A percentile compares a stretch with the other conserved stretches of the same genome.
Conservation (phyloP, 2,329 filamentous ascomycete genomes). For the Mariannaea sp. region DNA sequence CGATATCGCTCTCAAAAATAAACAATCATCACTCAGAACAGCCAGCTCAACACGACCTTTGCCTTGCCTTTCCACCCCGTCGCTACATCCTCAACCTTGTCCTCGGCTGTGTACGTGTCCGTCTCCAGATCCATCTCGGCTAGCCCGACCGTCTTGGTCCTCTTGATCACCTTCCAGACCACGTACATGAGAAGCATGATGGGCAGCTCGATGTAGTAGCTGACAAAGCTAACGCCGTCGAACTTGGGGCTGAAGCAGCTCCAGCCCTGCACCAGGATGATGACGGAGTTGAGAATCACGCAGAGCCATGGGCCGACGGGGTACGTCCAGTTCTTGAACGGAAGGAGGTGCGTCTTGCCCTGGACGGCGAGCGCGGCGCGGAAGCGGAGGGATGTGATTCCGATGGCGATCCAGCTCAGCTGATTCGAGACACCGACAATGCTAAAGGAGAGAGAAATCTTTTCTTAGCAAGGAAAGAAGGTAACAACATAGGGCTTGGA, state of each 20-base stretch:
- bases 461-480: no score
- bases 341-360: slow-evolving; percentile 63
- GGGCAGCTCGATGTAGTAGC: slow-evolving; percentile 66
- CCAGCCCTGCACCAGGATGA: slow-evolving; percentile 69
- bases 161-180: slow-evolving; percentile 73
- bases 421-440: slow-evolving; percentile 72
- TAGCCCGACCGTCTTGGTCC: slow-evolving; percentile 60
- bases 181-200: slow-evolving; percentile 67
- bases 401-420: slow-evolving; percentile 68
- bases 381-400: slow-evolving; percentile 68
- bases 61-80: slow-evolving; percentile 54
- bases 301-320: slow-evolving; percentile 63
- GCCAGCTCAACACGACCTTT: slow-evolving; percentile 41
- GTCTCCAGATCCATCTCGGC: slow-evolving; percentile 67
- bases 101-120: slow-evolving; percentile 60
- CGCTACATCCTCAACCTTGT: slow-evolving; percentile 28
- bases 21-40: slow-evolving; percentile 33
- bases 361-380: slow-evolving; percentile 61
- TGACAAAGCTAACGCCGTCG: slow-evolving; percentile 63
- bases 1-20: not conserved
- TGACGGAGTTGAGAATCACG: slow-evolving; percentile 60
- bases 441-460: slow-evolving; percentile 25
- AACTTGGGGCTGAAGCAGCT: slow-evolving; percentile 65
- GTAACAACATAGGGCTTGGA: no score
- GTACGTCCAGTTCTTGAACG: slow-evolving; percentile 71